Evolutionary conservation across 1,284 basidiomycete species (phyloP).

Genomic region (Agaricales sp.): DNA sequence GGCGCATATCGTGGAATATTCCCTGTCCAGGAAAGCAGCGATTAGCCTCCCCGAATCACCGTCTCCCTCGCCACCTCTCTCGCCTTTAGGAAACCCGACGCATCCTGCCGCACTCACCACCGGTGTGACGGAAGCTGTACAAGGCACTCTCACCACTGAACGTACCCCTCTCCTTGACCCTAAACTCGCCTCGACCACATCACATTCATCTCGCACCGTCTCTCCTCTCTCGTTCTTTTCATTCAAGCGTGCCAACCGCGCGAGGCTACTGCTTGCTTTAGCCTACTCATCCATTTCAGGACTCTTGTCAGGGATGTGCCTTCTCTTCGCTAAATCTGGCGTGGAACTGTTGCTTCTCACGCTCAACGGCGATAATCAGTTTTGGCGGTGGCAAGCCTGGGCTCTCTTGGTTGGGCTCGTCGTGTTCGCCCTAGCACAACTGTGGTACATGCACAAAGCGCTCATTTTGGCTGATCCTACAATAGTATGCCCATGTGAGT

Average conservation of each 20-base stretch:
- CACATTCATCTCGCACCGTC: constrained; percentile 13
- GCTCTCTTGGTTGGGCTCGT: constrained; percentile 61
- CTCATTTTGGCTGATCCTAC: constrained; percentile 81
- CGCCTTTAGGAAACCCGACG: constrained; percentile 18
- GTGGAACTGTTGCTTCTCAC: constrained; percentile 85
- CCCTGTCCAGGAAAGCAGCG: constrained; percentile 19
- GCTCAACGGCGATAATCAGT: constrained; percentile 76
- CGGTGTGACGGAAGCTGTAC: constrained; percentile 20
- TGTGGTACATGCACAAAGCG: constrained; percentile 92
- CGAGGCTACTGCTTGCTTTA: constrained; percentile 65
- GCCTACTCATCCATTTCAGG: constrained; percentile 88
- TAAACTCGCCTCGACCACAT: constrained; percentile 26
- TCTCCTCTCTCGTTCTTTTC: constrained; percentile 16
- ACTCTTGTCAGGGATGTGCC: constrained; percentile 88
- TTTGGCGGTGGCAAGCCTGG: constrained; percentile 80
- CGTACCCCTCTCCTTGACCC: constrained; percentile 49
- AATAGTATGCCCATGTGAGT: constrained; percentile 81
- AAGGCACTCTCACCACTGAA: constrained; percentile 32
- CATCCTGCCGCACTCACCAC: constrained; percentile 26
- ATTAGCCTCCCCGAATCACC: constrained; percentile 18
- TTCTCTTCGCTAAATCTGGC: constrained; percentile 91
- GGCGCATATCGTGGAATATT: constrained; percentile 29
- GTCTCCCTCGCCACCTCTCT: constrained; percentile 21
- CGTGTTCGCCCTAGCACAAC: constrained; percentile 65
- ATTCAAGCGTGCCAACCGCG: constrained; percentile 26